Percentiles rank a stretch among this genome's conserved stretches.
Conservation (phyloP, 2,329 filamentous ascomycete species). For the Trichoderma atroviride region DNA sequence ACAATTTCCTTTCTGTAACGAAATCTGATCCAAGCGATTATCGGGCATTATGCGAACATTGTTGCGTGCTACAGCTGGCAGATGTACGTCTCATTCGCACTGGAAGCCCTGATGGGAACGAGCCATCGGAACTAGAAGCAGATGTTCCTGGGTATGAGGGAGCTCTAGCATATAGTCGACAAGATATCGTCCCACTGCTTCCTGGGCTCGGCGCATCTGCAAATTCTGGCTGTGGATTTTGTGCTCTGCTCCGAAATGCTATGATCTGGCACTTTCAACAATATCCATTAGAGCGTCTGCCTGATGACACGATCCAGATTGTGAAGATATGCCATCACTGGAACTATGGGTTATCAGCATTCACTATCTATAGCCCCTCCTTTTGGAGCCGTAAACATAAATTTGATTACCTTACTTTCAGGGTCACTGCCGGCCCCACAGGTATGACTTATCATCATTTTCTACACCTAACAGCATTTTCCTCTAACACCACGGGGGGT, state of each 20-base stretch:
- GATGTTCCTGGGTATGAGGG: not conserved
- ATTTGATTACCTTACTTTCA: not conserved
- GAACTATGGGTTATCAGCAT: not conserved
- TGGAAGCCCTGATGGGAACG: not conserved
- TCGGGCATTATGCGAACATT: not conserved
- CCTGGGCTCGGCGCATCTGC: not conserved
- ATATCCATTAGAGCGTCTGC: not conserved
- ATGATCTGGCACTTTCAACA: not conserved
- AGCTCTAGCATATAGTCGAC: not conserved
- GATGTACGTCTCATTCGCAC: not conserved
- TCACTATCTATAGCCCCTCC: not conserved
- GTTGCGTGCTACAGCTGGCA: not conserved
- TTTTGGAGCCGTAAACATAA: not conserved
- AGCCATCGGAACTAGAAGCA: not conserved
- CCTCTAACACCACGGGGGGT: not conserved
- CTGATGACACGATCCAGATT: not conserved
- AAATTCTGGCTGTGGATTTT: not conserved
- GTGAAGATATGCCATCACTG: not conserved
- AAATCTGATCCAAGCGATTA: not conserved
- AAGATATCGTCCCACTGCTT: not conserved
- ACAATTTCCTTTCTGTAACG: not conserved
- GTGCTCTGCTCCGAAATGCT: conserved; percentile 1
- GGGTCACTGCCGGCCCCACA: not conserved
- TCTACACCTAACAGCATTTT: not conserved
- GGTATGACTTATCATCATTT: not conserved